Percentiles rank a stretch among this genome's conserved stretches.
These are phyloP conservation scores for Acanthamoeba lenticulata DNA, from an alignment of 208 protist species.

Conservation along the genomic window DNA sequence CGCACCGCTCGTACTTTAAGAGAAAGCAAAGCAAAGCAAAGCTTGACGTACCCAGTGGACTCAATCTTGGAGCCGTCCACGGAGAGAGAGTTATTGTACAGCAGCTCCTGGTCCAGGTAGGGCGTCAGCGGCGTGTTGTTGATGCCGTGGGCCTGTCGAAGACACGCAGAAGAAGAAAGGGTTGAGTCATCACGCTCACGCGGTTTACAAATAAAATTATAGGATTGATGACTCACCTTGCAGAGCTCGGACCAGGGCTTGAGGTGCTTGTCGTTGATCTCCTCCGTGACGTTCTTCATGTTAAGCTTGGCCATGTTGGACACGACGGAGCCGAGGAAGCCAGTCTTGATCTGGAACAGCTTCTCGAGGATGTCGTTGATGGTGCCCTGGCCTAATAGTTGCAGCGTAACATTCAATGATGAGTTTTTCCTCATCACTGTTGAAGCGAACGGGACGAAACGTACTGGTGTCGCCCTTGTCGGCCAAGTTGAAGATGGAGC, in stretches of 20 bases:
- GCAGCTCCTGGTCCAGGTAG: slow-evolving; percentile 92
- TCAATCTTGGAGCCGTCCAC: slow-evolving; percentile 90
- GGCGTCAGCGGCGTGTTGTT: slow-evolving; percentile 90
- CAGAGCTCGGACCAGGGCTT: slow-evolving; percentile 91
- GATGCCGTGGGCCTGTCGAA: slow-evolving; percentile 80
- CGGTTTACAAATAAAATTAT: neutral
- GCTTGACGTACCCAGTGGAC: slow-evolving; percentile 85
- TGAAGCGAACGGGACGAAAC: neutral
- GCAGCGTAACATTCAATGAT: neutral
- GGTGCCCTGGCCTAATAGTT: slow-evolving; percentile 82
- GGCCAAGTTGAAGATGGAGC: slow-evolving; percentile 90
- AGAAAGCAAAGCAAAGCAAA: neutral
- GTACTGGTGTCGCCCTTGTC: slow-evolving; percentile 92
- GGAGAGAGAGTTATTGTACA: slow-evolving; percentile 89
- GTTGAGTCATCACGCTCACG: neutral
- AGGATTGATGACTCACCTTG: slow-evolving; percentile 69
- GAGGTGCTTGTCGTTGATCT: slow-evolving; percentile 92
- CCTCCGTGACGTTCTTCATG: slow-evolving; percentile 82
- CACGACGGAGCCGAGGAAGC: slow-evolving; percentile 86
- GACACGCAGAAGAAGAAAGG: neutral
- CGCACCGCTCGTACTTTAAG: neutral
- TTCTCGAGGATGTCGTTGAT: slow-evolving; percentile 88
- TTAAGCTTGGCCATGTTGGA: slow-evolving; percentile 86
- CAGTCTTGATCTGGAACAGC: slow-evolving; percentile 92
- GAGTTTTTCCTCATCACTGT: neutral